Percentiles rank a stretch among this genome's conserved stretches.
phyloP scores from a whole-genome alignment of 306 rosid genomes.

The Castanospermum australe region DNA sequence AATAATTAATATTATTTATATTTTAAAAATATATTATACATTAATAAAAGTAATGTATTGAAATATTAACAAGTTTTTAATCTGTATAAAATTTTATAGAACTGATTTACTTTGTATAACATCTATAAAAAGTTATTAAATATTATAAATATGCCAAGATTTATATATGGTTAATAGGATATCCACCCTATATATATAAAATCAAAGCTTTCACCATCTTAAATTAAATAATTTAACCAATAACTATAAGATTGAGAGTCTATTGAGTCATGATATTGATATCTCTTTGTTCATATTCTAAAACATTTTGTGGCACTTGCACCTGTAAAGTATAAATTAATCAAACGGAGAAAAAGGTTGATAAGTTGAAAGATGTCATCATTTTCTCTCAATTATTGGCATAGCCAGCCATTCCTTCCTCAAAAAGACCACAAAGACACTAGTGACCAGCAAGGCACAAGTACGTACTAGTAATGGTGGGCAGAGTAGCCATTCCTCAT shows the following conservation, averaged over 20 bases:
- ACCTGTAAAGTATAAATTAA: slow-evolving; percentile 8
- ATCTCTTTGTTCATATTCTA: slow-evolving; percentile 19
- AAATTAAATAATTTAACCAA: slow-evolving; percentile 35
- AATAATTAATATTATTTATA: no score
- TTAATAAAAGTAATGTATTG: no score
- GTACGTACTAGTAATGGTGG: background rate
- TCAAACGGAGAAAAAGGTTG: background rate
- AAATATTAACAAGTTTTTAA: no score
- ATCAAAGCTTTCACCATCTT: slow-evolving; percentile 26
- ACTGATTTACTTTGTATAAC: no score
- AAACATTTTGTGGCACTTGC: slow-evolving; percentile 7
- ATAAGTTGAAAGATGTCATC: slow-evolving; percentile 16
- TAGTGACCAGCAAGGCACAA: background rate
- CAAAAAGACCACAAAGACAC: background rate
- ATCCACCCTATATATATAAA: no score
- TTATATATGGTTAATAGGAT: no score
- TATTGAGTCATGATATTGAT: slow-evolving; percentile 36
- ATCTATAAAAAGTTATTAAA: no score
- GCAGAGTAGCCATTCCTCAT: background rate
- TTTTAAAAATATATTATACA: no score
- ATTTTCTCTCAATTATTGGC: slow-evolving; percentile 36
- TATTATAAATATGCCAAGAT: no score
- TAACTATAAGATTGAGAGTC: slow-evolving; percentile 11
- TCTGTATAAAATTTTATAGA: no score
- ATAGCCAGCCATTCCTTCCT: background rate